Base-by-base conservation (phyloP, 768 basidiomycete genomes). In the Mycena indigotica region DNA sequence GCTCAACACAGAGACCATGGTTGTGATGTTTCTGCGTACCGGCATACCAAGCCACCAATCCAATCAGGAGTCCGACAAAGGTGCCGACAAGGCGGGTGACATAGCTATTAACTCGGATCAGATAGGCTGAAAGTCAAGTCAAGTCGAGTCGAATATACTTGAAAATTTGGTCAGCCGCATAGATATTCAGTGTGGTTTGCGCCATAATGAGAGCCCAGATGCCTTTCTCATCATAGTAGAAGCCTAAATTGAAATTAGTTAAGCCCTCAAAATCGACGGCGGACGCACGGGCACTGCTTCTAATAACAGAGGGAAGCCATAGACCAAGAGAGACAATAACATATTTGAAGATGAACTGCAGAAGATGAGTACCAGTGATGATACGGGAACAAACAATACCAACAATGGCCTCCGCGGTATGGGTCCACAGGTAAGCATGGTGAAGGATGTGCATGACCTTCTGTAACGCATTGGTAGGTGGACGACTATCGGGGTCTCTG, bases 151-250 rank as follows among this genome's bases (percentile, higher is more conserved):
- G 4, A 6, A 63, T 71, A 25, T 50, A 79, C 78, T 79, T 80
- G 68, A 66, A 78, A 4, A 85, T 75, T 65, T 86, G 85, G 66
- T 86, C 84, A 8, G 83, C 82, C 3, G 79, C 76, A 62, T 78
- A 85, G 30, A 85, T 76, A 45, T 79, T 83, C 52, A 85, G 56
- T 15, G 80, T 83, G 1, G 81, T 84, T 62, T 86, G 85, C 0
- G 81, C 79, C 81, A 84, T 85, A 64, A 85, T 83, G 48, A 85
- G 68, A 4, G 82, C 82, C 83, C 80, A 85, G 3, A 84, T 52
- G 4, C 80, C 80, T 55, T 78, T 80, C 52, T 80, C 60, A 2
- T 64, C 58, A 53, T 81, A 82, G 35, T 75, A 74, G 61, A 78
- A 79, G 28, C 70, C 78, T 79, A 50, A 41, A 24, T 29, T 44